Conservation (phyloP, 1,284 basidiomycete genomes). For the Naganishia sp. region DNA sequence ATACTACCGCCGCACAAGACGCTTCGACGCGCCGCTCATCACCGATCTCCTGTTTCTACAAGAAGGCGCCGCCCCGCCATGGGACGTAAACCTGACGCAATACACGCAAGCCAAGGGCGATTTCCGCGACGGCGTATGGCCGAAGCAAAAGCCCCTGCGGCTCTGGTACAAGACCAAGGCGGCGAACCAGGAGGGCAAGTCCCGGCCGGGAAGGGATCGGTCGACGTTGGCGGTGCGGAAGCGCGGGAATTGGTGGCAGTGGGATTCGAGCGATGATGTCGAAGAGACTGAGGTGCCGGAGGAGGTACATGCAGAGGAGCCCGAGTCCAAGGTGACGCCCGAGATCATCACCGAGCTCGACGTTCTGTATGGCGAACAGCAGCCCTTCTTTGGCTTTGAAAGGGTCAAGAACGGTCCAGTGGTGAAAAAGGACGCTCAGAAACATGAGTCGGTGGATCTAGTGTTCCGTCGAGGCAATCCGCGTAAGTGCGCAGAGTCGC, state of each 20-base stretch:
- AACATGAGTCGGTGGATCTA: conserved; percentile 48
- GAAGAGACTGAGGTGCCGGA: conserved; percentile 49
- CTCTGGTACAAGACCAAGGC: conserved; percentile 68
- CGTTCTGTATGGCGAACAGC: conserved; percentile 74
- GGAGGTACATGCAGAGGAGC: conserved; percentile 15
- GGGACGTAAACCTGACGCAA: conserved; percentile 38
- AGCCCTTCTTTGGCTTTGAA: conserved; percentile 81
- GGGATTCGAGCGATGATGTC: conserved; percentile 43
- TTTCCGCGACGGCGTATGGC: conserved; percentile 48
- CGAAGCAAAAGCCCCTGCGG: conserved; percentile 60
- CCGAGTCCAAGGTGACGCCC: conserved; percentile 34
- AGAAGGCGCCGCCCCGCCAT: conserved; percentile 39
- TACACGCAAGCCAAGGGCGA: conserved; percentile 47
- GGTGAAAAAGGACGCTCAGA: conserved; percentile 48
- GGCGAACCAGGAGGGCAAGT: conserved; percentile 11
- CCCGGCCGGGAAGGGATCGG: background rate
- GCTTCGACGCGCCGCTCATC: conserved; percentile 54
- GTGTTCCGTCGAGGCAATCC: conserved; percentile 46
- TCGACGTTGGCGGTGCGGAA: background rate
- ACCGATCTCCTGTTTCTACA: conserved; percentile 43
- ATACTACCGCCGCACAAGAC: conserved; percentile 79
- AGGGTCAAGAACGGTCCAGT: conserved; percentile 63
- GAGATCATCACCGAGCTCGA: conserved; percentile 84
- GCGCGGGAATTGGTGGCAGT: conserved; percentile 28
- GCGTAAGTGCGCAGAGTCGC: conserved; percentile 35